Evolutionary conservation across 257 asterid genomes (phyloP).

Genomic region (Jasminum sambac): DNA sequence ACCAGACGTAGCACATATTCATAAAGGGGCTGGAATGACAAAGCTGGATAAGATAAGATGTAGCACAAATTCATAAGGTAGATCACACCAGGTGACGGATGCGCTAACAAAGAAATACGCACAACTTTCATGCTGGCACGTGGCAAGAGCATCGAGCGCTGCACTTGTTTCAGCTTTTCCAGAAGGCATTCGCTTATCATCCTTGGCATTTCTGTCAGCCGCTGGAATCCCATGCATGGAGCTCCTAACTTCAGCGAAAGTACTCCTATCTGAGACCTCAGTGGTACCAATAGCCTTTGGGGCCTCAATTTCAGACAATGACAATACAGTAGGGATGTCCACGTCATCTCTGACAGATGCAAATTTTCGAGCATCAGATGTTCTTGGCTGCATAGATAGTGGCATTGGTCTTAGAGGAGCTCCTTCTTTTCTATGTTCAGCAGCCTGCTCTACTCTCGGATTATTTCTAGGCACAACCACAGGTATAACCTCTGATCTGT

Average conservation of each 20-base stretch:
- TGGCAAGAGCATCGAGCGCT: conserved; percentile 37
- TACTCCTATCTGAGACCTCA: conserved; percentile 46
- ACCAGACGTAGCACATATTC: background rate
- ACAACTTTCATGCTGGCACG: conserved; percentile 61
- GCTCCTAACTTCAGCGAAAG: conserved; percentile 46
- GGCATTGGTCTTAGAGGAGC: conserved; percentile 58
- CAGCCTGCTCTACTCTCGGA: conserved; percentile 61
- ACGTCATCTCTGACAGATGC: conserved; percentile 55
- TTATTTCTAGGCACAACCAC: conserved; percentile 83
- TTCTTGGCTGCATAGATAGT: conserved; percentile 59
- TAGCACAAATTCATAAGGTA: conserved; percentile 7
- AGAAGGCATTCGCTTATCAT: conserved; percentile 48
- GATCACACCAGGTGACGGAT: conserved; percentile 22
- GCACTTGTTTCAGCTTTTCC: conserved; percentile 49
- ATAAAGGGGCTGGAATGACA: conserved; percentile 13
- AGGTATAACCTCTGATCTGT: conserved; percentile 70
- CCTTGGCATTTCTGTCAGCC: conserved; percentile 47
- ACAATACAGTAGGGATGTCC: conserved; percentile 46
- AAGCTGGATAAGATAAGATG: conserved; percentile 16
- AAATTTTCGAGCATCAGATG: conserved; percentile 59
- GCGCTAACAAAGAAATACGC: conserved; percentile 31
- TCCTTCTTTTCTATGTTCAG: conserved; percentile 82
- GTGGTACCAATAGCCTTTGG: conserved; percentile 45
- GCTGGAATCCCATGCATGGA: conserved; percentile 38
- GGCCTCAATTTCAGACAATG: conserved; percentile 52